Evolutionary conservation across 768 basidiomycete species (phyloP).

Genomic region (Podaxis sp.): DNA sequence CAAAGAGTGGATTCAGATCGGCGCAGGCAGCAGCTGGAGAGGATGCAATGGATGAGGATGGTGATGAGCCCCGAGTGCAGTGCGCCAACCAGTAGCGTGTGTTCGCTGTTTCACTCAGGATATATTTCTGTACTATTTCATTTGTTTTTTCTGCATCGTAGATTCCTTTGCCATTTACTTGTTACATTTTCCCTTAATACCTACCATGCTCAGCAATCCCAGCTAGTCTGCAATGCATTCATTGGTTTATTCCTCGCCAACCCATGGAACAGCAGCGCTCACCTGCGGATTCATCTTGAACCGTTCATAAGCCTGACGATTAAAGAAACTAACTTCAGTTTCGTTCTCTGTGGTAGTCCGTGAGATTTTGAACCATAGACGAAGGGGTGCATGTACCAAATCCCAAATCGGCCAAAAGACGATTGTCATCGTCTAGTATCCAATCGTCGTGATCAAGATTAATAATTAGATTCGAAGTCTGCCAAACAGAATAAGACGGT

Average conservation of each 20-base stretch:
- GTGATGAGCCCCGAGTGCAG: constrained; percentile 91
- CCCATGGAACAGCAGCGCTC: background rate
- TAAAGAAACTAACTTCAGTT: constrained; percentile 93
- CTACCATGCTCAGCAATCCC: constrained; percentile 36
- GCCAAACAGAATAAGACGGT: constrained; percentile 6
- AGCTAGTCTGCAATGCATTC: constrained; percentile 37
- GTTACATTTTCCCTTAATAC: constrained; percentile 40
- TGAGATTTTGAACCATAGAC: background rate
- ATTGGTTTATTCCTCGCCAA: constrained; percentile 10
- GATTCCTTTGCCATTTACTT: constrained; percentile 29
- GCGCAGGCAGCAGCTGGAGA: constrained; percentile 33
- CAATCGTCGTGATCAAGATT: constrained; percentile 96
- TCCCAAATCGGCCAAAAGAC: constrained; percentile 65
- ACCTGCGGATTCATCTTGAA: constrained; percentile 89
- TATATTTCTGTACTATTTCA: constrained; percentile 17
- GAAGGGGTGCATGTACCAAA: constrained; percentile 55
- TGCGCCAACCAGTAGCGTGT: constrained; percentile 79
- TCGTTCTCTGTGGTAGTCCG: constrained; percentile 75
- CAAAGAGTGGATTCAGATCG: constrained; percentile 39
- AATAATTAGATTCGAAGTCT: constrained; percentile 98
- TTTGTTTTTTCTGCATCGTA: constrained; percentile 22
- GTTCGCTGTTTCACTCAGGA: constrained; percentile 10
- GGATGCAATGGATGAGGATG: constrained; percentile 93
- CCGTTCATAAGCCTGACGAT: constrained; percentile 65
- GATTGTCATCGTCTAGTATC: constrained; percentile 72